Conservation (phyloP, 2,329 filamentous ascomycete species). For the Gremmenia infestans region DNA sequence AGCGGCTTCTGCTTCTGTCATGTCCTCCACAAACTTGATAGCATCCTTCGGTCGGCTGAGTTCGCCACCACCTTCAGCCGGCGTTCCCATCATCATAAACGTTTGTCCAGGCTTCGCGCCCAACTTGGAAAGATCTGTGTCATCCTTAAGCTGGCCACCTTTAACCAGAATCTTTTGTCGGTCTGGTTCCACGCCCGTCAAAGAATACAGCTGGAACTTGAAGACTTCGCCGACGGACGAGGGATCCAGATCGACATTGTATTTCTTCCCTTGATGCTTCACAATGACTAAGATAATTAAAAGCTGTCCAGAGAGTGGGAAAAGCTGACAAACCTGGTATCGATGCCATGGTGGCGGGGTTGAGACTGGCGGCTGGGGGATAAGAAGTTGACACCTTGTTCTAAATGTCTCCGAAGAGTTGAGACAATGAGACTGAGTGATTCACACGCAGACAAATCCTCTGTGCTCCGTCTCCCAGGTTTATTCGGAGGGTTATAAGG, state of each 20-base stretch:
- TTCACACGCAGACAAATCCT: neutral
- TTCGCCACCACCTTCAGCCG: conserved; percentile 54
- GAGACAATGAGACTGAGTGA: neutral
- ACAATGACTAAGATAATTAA: conserved; percentile 63
- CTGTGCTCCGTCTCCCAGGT: neutral
- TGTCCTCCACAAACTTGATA: conserved; percentile 90
- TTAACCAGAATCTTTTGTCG: conserved; percentile 95
- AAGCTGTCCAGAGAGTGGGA: neutral
- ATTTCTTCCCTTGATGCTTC: conserved; percentile 92
- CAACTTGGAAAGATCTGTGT: conserved; percentile 78
- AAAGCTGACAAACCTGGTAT: conserved; percentile 28
- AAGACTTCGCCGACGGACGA: conserved; percentile 83
- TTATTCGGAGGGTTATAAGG: neutral
- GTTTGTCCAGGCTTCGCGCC: conserved; percentile 79
- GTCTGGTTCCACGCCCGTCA: conserved; percentile 93
- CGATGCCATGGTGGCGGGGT: conserved; percentile 29
- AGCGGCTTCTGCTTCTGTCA: conserved; percentile 90
- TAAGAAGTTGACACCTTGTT: neutral
- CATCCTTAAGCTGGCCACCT: conserved; percentile 91
- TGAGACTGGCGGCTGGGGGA: conserved; percentile 14
- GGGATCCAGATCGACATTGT: conserved; percentile 88
- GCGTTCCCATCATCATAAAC: conserved; percentile 96
- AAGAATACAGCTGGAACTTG: conserved; percentile 91
- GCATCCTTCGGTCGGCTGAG: conserved; percentile 72
- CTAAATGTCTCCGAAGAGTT: neutral